These are phyloP conservation scores for Peziza echinospora DNA, from an alignment of 495 filamentous ascomycete genomes.

Conservation along the genomic window DNA sequence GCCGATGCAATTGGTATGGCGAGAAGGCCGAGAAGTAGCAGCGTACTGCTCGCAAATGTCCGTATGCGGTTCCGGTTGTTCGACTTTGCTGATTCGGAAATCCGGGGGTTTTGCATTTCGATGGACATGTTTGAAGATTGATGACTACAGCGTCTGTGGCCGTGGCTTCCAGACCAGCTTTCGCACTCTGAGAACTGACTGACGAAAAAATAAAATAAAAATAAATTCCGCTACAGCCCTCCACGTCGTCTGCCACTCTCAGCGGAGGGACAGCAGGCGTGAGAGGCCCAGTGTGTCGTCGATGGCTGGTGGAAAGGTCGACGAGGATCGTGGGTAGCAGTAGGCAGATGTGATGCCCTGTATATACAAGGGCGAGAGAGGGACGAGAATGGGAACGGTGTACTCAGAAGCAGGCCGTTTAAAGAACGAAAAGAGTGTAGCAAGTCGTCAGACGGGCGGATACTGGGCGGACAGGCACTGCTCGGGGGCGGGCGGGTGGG, in stretches of 20 bases:
- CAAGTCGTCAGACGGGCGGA: neutral
- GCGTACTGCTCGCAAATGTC: neutral
- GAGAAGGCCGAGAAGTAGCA: neutral
- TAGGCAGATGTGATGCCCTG: neutral
- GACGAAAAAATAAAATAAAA: no score
- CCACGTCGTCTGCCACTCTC: neutral
- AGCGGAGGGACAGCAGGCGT: neutral
- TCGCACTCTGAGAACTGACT: no score
- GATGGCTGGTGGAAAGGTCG: neutral
- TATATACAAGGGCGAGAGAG: neutral
- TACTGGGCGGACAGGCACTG: no score
- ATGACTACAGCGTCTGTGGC: no score
- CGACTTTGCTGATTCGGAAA: neutral
- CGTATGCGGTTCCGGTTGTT: neutral
- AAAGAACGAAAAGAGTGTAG: neutral
- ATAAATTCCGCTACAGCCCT: no score
- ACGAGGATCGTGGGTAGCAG: neutral
- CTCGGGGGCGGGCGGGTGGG: no score
- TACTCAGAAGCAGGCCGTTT: neutral
- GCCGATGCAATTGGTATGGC: constrained; percentile 1
- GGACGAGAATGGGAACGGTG: neutral
- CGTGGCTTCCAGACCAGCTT: no score
- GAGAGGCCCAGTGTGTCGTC: neutral
- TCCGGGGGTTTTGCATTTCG: no score
- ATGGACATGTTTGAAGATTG: no score